These are phyloP conservation scores for Colletotrichum salicis DNA, from an alignment of 2,329 filamentous ascomycete species.

Conservation along the genomic window DNA sequence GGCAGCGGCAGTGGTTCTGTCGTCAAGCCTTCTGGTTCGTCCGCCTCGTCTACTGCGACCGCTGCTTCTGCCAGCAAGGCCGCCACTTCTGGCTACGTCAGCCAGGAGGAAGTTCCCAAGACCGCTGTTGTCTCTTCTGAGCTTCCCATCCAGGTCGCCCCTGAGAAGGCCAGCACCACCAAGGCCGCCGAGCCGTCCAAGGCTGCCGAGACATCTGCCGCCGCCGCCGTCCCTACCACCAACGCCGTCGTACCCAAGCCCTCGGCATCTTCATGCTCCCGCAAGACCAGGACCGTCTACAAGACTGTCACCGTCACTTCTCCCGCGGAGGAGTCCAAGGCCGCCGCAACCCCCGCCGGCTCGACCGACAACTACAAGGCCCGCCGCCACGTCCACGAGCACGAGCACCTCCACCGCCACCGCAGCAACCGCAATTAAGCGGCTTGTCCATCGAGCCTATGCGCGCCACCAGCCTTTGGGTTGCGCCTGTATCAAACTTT, in stretches of 20 bases:
- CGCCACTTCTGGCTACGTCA: neutral
- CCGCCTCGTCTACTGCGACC: neutral
- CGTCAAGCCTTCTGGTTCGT: slow-evolving; percentile 13
- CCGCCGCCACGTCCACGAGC: slow-evolving; percentile 51
- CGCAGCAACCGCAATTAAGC: slow-evolving; percentile 44
- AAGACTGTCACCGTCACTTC: slow-evolving; percentile 57
- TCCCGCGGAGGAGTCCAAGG: slow-evolving; percentile 57
- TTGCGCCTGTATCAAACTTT: slow-evolving; percentile 28
- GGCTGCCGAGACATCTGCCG: neutral
- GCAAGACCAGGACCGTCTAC: slow-evolving; percentile 52
- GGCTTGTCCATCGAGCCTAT: neutral
- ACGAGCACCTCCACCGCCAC: slow-evolving; percentile 50
- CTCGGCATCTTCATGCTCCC: slow-evolving; percentile 39
- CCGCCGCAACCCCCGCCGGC: slow-evolving; percentile 13
- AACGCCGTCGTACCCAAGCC: slow-evolving; percentile 16
- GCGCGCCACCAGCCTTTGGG: neutral
- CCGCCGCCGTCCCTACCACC: slow-evolving; percentile 34
- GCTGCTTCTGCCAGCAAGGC: slow-evolving; percentile 1
- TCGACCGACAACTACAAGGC: slow-evolving; percentile 37
- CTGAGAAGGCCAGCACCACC: slow-evolving; percentile 3
- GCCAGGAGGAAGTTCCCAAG: slow-evolving; percentile 1
- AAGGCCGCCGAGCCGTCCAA: neutral
- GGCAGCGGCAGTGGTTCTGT: slow-evolving; percentile 11
- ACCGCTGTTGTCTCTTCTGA: slow-evolving; percentile 9
- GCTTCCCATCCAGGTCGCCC: slow-evolving; percentile 24